These are phyloP conservation scores for Secale cereale DNA, from an alignment of 176 grass and related monocot genomes.

Conservation along the genomic window DNA sequence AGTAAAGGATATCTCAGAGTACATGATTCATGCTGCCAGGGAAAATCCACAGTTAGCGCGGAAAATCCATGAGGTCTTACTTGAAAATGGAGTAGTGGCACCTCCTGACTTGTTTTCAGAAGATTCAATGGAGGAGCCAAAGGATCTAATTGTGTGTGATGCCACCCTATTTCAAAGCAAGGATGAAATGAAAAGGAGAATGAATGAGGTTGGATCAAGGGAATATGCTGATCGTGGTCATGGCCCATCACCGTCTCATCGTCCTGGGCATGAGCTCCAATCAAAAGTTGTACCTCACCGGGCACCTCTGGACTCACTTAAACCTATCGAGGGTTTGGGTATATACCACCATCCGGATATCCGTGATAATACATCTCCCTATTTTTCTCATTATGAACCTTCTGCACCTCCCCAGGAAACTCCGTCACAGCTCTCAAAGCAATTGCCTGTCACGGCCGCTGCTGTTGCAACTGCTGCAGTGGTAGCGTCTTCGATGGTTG, in stretches of 20 bases:
- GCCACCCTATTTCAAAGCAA: constrained; percentile 54
- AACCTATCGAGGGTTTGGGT: constrained; percentile 54
- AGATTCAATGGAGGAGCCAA: constrained; percentile 64
- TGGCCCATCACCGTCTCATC: constrained; percentile 54
- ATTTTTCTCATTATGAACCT: constrained; percentile 41
- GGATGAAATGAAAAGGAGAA: constrained; percentile 62
- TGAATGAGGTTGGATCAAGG: constrained; percentile 47
- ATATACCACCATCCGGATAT: constrained; percentile 25
- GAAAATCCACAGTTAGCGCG: constrained; percentile 90
- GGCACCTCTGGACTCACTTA: constrained; percentile 41
- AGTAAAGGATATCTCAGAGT: constrained; percentile 96
- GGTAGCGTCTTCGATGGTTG: constrained; percentile 96
- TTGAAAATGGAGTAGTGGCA: constrained; percentile 93
- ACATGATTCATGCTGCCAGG: constrained; percentile 99
- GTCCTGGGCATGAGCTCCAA: constrained; percentile 42
- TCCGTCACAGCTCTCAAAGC: constrained; percentile 34
- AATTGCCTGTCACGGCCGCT: constrained; percentile 89
- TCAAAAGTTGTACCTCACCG: constrained; percentile 32
- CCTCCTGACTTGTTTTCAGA: constrained; percentile 93
- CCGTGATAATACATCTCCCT: constrained; percentile 30
- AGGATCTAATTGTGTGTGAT: constrained; percentile 59
- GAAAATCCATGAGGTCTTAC: constrained; percentile 93
- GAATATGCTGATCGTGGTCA: constrained; percentile 49
- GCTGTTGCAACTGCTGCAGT: constrained; percentile 98
- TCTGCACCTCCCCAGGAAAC: constrained; percentile 53